A percentile compares a stretch with the other conserved stretches of the same genome.
Conservation (phyloP, 2,329 filamentous ascomycete genomes). For the Trichophaea hybrida region DNA sequence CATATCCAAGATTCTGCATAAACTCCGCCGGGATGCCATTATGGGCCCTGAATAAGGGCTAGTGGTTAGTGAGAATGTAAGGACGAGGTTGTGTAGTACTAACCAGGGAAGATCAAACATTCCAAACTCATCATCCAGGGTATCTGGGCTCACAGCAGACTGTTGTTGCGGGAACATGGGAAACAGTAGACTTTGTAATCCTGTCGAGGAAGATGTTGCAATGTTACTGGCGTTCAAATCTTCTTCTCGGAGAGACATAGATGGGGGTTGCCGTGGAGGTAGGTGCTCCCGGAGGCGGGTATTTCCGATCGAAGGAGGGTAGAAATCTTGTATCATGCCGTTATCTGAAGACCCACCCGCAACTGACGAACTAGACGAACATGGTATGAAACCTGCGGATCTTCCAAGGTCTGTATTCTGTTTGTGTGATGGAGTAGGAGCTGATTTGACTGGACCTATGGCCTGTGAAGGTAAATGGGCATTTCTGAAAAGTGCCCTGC, state of each 20-base stretch:
- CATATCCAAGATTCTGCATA: constrained; percentile 14
- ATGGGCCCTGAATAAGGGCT: constrained; percentile 5
- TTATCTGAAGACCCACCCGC: neutral
- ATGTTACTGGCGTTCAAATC: constrained; percentile 2
- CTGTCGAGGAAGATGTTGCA: neutral
- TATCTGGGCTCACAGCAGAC: constrained; percentile 11
- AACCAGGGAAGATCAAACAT: constrained; percentile 17
- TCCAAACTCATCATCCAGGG: constrained; percentile 17
- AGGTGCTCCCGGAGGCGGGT: neutral
- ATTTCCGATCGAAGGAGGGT: neutral
- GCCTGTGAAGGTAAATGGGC: neutral
- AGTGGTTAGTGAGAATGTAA: neutral
- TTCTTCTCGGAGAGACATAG: constrained; percentile 3
- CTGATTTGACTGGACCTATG: neutral
- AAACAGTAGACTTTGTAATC: neutral
- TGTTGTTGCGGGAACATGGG: neutral
- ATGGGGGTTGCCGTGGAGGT: neutral
- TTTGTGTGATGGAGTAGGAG: too few species aligned
- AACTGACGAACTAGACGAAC: neutral
- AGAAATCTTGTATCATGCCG: neutral
- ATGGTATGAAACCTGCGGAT: neutral
- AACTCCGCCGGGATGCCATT: constrained; percentile 14
- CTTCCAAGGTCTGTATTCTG: too few species aligned
- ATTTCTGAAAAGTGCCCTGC: neutral
- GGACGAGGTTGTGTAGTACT: neutral